Conservation (phyloP, 768 basidiomycete genomes). For the Lentinula boryana region DNA sequence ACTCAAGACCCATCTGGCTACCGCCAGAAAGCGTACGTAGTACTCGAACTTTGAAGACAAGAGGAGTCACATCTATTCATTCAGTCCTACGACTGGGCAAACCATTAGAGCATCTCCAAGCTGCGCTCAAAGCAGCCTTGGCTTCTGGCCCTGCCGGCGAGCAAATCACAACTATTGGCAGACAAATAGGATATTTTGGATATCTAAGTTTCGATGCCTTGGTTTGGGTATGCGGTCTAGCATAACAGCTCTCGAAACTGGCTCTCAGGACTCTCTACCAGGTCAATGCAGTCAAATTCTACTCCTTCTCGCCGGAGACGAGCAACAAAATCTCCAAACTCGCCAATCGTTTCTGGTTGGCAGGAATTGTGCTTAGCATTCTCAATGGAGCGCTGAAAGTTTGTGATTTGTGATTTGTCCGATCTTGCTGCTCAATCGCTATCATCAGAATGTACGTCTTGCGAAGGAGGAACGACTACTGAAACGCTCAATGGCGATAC, state of each 20-base stretch:
- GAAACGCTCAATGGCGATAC: constrained; percentile 34
- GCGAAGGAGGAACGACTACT: constrained; percentile 54
- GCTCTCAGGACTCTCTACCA: constrained; percentile 19
- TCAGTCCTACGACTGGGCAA: constrained; percentile 91
- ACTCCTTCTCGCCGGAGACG: constrained; percentile 53
- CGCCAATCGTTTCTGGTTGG: constrained; percentile 83
- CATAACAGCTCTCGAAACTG: not conserved
- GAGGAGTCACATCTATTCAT: not conserved
- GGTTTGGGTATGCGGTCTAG: constrained; percentile 64
- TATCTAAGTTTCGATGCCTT: constrained; percentile 81
- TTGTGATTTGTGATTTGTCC: constrained; percentile 1
- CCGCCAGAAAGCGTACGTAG: constrained; percentile 75
- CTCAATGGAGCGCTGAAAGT: constrained; percentile 67
- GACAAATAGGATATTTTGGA: constrained; percentile 85
- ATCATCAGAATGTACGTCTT: constrained; percentile 49
- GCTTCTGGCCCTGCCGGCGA: constrained; percentile 54
- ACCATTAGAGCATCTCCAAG: constrained; percentile 89
- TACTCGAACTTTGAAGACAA: not conserved
- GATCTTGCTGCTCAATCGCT: not conserved
- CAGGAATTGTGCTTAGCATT: constrained; percentile 80
- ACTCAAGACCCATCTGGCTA: constrained; percentile 80
- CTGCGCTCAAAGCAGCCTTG: constrained; percentile 69
- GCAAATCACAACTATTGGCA: constrained; percentile 69
- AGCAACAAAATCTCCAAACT: constrained; percentile 54
- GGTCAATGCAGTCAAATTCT: constrained; percentile 65